Base-by-base conservation (phyloP, 352 stramenopile genomes). In the Pythium folliculosum region DNA sequence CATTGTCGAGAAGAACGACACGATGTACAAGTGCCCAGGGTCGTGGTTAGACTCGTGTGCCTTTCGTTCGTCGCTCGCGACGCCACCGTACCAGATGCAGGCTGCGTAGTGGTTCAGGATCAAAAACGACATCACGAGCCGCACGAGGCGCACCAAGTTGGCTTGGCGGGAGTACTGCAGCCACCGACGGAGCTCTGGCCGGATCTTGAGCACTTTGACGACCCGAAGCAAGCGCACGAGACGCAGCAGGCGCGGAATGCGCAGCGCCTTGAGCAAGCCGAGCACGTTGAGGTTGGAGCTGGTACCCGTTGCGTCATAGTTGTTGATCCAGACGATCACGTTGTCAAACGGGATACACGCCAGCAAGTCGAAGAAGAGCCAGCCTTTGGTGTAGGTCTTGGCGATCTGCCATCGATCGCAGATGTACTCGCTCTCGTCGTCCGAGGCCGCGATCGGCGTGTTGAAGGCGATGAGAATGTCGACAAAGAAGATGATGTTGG, bases 401-500 rank as follows among this genome's bases (percentile, higher is more conserved):
- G 78, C 79, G 21, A 94, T 94, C 51, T 72, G 23, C 30, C 65
- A 64, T 21, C 86, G 80, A 45, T 90, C 52, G n/a, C 76, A 91
- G 52, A 90, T 87, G 62, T 91, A 91, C 37, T 76, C 73, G 50
- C 59, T 75, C 32, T 81, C 80, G 35, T 88, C 77, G n/a, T 66
- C 53, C 6, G 75, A 60, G 35, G 65, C 62, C 1, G 74, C 70
- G 43, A 90, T 58, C 8, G 86, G 84, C 3, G 82, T 92, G 70
- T 89, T 91, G 63, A 91, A 92, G n/a, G 81, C 81, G 27, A 94
- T 81, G 17, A 81, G 44, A 47, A 92, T 90, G 55, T 94, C 84
- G 52, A 81, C 60, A 6, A 76, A 81, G 49, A 94, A 94, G 16
- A 94, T 72, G 50, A 72, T 67, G 56, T 81, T 94, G 67, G 85